These are phyloP conservation scores for Emericellopsis atlantica DNA, from an alignment of 2,329 filamentous ascomycete species.

Conservation along the genomic window DNA sequence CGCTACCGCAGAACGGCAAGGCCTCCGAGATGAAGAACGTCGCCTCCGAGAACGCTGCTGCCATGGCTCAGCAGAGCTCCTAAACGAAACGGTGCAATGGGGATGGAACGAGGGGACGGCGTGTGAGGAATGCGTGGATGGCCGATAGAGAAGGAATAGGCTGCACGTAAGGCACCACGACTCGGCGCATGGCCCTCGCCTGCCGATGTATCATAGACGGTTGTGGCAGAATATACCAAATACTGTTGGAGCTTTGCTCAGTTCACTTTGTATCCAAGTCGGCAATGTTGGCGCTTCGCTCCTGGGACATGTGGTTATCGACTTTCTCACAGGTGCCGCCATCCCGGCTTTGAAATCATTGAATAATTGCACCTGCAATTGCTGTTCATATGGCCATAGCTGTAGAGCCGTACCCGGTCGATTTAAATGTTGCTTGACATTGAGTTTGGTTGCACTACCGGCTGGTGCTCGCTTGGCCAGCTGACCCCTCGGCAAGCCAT, in stretches of 20 bases:
- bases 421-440: too few relatives aligned
- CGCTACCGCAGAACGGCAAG: slow-evolving; percentile 84
- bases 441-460: too few relatives aligned
- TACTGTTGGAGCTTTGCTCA: not conserved
- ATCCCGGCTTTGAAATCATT: too few relatives aligned
- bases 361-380: too few relatives aligned
- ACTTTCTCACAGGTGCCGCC: not conserved
- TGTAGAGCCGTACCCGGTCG: too few relatives aligned
- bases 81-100: slow-evolving; percentile 9
- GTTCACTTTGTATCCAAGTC: not conserved
- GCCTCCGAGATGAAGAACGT: slow-evolving; percentile 75
- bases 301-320: not conserved
- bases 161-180: too few relatives aligned
- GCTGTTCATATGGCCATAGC: not conserved
- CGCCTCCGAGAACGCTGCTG: slow-evolving; percentile 37
- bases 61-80: slow-evolving; percentile 22
- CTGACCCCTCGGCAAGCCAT: too few relatives aligned
- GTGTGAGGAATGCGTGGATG: slow-evolving; percentile 1
- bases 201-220: slow-evolving; percentile 2
- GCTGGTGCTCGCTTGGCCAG: too few relatives aligned
- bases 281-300: not conserved
- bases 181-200: too few relatives aligned
- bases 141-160: not conserved
- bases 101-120: not conserved
- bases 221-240: slow-evolving; percentile 1